A percentile compares a stretch with the other conserved stretches of the same genome.
These are phyloP conservation scores for Talaromyces thailandensis DNA, from an alignment of 495 filamentous ascomycete genomes.

Conservation along the genomic window DNA sequence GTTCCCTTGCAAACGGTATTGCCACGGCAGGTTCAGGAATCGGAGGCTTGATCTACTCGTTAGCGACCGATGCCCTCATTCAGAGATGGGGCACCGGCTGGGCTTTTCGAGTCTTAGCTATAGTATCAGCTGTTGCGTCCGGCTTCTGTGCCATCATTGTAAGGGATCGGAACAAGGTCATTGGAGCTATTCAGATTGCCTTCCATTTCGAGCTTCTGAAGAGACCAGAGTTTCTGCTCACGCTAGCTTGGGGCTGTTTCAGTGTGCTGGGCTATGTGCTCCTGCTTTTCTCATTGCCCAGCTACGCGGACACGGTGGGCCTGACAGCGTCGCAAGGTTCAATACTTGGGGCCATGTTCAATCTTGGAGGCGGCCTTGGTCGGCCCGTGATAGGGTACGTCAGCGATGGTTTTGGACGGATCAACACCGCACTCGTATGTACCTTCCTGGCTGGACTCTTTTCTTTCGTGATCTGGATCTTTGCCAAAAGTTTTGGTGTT, in stretches of 20 bases:
- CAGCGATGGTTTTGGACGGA: slow-evolving; percentile 60
- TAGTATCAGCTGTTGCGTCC: slow-evolving; percentile 58
- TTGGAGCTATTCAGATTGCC: slow-evolving; percentile 51
- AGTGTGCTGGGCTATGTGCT: slow-evolving; percentile 69
- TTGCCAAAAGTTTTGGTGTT: slow-evolving; percentile 54
- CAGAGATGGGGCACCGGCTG: slow-evolving; percentile 52
- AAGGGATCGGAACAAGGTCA: slow-evolving; percentile 59
- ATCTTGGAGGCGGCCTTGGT: slow-evolving; percentile 60
- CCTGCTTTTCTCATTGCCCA: slow-evolving; percentile 66
- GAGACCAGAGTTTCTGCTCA: slow-evolving; percentile 51
- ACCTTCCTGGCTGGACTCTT: slow-evolving; percentile 58
- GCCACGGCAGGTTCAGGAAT: slow-evolving; percentile 66
- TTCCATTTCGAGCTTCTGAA: slow-evolving; percentile 57
- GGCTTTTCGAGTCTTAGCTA: slow-evolving; percentile 66
- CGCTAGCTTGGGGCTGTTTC: slow-evolving; percentile 60
- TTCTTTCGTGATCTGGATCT: slow-evolving; percentile 66
- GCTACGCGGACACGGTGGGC: slow-evolving; percentile 60
- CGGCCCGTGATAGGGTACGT: slow-evolving; percentile 65
- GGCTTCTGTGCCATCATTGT: slow-evolving; percentile 51
- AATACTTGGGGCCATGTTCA: slow-evolving; percentile 62
- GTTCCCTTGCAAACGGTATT: slow-evolving; percentile 67
- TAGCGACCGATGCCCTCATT: slow-evolving; percentile 46
- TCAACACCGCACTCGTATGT: slow-evolving; percentile 61
- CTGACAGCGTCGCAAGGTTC: slow-evolving; percentile 59
- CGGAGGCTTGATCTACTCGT: slow-evolving; percentile 57